Evolutionary conservation across 2,329 filamentous ascomycete genomes (phyloP), one percentile per base, ranked within the genome.

Genomic region (Trichoderma hamatum): DNA sequence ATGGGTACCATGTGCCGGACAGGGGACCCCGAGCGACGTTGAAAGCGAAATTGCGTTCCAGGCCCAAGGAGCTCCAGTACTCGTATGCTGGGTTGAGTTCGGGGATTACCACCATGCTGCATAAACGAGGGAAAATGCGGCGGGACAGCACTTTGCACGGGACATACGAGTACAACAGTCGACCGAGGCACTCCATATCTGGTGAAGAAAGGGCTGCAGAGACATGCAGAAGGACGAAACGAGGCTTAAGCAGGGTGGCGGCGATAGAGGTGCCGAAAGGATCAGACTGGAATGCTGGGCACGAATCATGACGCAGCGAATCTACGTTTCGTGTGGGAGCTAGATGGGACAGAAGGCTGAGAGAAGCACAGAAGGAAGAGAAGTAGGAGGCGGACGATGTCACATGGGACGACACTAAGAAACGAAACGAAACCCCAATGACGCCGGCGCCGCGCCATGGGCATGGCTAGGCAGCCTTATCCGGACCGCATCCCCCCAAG

Each of bases 41-140:
- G 39, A 66, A 66, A 66, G 63, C 63, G 63, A 66, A 28, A 66
- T 66, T 66, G 52, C 63, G 51, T 32, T 58, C 63, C 52, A 56
- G 51, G 26, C 19, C 21, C 49, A 26, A 64, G 49, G 32, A 52
- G 46, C 14, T 52, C 24, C 62, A 54, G 32, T 16, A 56, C 52
- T 46, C 63, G 52, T 56, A 58, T 58, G 36, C 51, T 30, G 63
- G 32, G 56, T 9, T 36, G 39, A 21, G 10, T n/a, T 49, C 63
- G 28, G 55, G 52, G 52, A 58, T 56, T 56, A 66, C 26, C 26
- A 66, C 63, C 63, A 58, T 56, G 63, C 26, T 26, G 63, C 63
- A 56, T 66, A 46, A 56, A 66, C 63, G n/a, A 36, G 52, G 36
- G 61, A 32, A 39, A 55, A 39, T 64, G 51, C 32, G 54, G 24